A percentile compares a stretch with the other conserved stretches of the same genome.
phyloP scores from a whole-genome alignment of 116 monocot genomes.

The Iris pallida region DNA sequence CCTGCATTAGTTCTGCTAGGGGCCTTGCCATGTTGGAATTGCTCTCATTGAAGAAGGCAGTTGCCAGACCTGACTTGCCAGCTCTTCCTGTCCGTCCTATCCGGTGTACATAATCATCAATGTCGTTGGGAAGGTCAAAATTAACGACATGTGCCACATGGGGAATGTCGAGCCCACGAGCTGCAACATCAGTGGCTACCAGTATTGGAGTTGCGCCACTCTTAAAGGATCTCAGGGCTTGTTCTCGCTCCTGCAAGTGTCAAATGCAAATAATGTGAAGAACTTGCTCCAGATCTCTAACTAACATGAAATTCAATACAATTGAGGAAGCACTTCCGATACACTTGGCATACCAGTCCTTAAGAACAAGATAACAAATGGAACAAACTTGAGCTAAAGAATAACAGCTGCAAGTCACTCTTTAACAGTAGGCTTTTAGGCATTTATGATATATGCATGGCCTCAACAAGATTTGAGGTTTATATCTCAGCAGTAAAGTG shows the following conservation, averaged over 20 bases:
- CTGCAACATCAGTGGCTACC: constrained; percentile 67
- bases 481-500: no score
- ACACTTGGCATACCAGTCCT: no score
- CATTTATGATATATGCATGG: no score
- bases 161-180: constrained; percentile 75
- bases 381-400: no score
- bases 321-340: no score
- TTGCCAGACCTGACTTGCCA: constrained; percentile 50
- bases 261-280: neutral
- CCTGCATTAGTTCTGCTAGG: constrained; percentile 46
- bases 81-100: constrained; percentile 67
- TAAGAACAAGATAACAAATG: no score
- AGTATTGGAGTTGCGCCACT: constrained; percentile 48
- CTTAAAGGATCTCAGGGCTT: constrained; percentile 59
- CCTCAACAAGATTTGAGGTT: no score
- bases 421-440: no score
- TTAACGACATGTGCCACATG: constrained; percentile 65
- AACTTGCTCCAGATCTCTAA: no score
- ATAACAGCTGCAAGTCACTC: no score
- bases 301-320: no score
- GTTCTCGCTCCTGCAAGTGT: constrained; percentile 44
- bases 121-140: constrained; percentile 66
- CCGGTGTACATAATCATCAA: constrained; percentile 69
- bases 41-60: constrained; percentile 58
- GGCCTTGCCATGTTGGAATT: constrained; percentile 32